Conservation (phyloP, 257 asterid species). For the Galeopsis tetrahit region DNA sequence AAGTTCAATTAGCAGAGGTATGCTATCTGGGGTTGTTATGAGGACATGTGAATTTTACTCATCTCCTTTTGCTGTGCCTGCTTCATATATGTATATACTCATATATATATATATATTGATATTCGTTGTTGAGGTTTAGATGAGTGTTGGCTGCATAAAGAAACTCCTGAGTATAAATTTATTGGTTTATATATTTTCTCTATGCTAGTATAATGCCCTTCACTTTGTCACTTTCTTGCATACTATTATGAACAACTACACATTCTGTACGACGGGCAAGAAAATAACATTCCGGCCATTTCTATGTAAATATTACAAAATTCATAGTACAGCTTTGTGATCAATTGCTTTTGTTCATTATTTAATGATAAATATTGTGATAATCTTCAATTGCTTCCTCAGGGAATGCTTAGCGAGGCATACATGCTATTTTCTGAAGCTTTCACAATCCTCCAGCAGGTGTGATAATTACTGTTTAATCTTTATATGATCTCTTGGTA, state of each 20-base stretch:
- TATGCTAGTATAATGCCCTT: constrained; percentile 6
- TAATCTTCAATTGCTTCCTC: constrained; percentile 29
- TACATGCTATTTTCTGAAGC: constrained; percentile 86
- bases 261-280: constrained; percentile 6
- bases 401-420: constrained; percentile 95
- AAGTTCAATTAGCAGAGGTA: constrained; percentile 95
- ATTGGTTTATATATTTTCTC: background rate
- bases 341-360: constrained; percentile 17
- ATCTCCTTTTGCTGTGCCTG: no score
- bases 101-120: background rate
- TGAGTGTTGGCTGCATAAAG: constrained; percentile 1
- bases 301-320: background rate
- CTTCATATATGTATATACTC: no score
- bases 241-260: background rate
- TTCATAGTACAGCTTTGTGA: background rate
- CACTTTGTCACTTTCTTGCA: background rate
- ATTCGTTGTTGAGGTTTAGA: background rate
- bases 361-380: background rate
- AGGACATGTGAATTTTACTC: background rate
- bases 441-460: constrained; percentile 96
- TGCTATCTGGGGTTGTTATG: constrained; percentile 3
- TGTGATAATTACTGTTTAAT: constrained; percentile 21
- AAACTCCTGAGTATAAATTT: background rate
- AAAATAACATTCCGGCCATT: background rate
- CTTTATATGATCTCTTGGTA: constrained; percentile 23